Base-by-base conservation (phyloP, 176 grass and related monocot species). In the Ensete ventricosum region DNA sequence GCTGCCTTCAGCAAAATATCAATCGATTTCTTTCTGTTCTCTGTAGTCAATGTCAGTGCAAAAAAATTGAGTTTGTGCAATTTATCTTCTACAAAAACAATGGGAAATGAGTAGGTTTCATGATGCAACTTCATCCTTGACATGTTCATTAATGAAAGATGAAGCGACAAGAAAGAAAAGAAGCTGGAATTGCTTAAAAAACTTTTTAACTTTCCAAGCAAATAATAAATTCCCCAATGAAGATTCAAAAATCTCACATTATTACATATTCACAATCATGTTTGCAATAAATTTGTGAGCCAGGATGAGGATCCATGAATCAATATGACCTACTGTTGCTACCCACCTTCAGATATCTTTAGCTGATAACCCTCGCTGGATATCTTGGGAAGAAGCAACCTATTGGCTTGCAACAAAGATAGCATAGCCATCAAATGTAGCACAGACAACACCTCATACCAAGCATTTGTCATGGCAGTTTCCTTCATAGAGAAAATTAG, bases 361-460 rank as follows among this genome's bases (percentile, higher is more conserved):
- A 88, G 52, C 52, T 93, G 93, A 81, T 85, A 88, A 29, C 88
- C 87, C 9, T 96, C 93, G 0, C 86, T 77, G n/a, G 90, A 84
- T 69, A 71, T 86, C 78, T 88, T 92, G 69, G 93, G 88, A 78
- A 97, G 81, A 81, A 97, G 93, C 75, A 93, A 69, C 50, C 70
- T 82, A 57, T 97, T 97, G 0, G 88, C 93, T 60, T 89, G 85
- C 9, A 81, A 90, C 75, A 96, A 76, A 77, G 79, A 79, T 72
- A 96, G 59, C 83, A 90, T 79, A 52, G 87, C 73, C 85, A 97
- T 93, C 79, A 93, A 84, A 29, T 93, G 88, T 71, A 93, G 76
- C 50, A 89, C 85, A 6, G 94, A 97, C n/a, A 97, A 66, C 48
- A 87, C 88, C 88, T 97, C 94, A 50, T 97, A 97, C 94, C 90